phyloP scores from a whole-genome alignment of 768 basidiomycete genomes.

The Amanita polypyramis region DNA sequence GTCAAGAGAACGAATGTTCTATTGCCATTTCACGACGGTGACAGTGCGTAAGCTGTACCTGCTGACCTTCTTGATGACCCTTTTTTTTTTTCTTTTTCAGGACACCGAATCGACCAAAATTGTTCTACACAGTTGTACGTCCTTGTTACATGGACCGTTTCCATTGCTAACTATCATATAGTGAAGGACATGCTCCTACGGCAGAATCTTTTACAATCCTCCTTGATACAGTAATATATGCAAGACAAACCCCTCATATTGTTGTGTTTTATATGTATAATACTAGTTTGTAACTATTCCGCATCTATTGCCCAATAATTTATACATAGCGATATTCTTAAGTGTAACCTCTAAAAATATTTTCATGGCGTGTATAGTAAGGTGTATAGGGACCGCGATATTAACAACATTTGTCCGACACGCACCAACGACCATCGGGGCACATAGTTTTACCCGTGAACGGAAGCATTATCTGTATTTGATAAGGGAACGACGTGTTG shows the following conservation, averaged over 20 bases:
- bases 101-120: conserved; percentile 46
- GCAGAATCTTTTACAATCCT: conserved; percentile 28
- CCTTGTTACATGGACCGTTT: background rate
- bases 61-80: conserved; percentile 4
- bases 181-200: conserved; percentile 40
- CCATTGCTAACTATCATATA: conserved; percentile 10
- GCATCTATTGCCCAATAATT: too few relatives aligned
- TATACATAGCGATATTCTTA: too few relatives aligned
- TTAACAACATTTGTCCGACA: too few relatives aligned
- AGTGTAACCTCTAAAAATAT: too few relatives aligned
- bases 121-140: conserved; percentile 37
- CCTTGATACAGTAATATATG: conserved; percentile 21
- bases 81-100: conserved; percentile 20
- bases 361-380: too few relatives aligned
- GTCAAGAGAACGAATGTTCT: conserved; percentile 37
- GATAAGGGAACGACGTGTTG: too few relatives aligned
- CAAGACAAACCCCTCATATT: background rate
- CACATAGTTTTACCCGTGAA: too few relatives aligned
- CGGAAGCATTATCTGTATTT: too few relatives aligned
- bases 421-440: too few relatives aligned
- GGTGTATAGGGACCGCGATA: too few relatives aligned
- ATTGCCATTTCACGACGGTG: conserved; percentile 58
- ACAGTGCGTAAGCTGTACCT: conserved; percentile 32
- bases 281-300: too few relatives aligned
- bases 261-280: background rate